Percentiles rank a stretch among this genome's conserved stretches.
Evolutionary conservation across 2,329 filamentous ascomycete genomes (phyloP).

Genomic region (Zarea fungicola): DNA sequence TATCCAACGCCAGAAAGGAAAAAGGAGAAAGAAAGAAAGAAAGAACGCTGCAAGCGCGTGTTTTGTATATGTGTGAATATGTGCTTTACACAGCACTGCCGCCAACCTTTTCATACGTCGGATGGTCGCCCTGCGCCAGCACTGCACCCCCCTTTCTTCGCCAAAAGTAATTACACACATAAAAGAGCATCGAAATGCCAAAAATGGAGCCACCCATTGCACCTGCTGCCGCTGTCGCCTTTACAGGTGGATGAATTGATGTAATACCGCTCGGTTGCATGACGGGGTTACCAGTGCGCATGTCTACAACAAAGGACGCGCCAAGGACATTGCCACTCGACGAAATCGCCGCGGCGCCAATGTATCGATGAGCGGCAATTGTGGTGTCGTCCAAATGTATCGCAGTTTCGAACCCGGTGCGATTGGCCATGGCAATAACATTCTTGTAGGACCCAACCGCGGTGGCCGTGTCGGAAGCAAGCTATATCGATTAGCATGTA

Average conservation of each 20-base stretch:
- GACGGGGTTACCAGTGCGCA: slow-evolving; percentile 21
- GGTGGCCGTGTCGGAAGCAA: slow-evolving; percentile 20
- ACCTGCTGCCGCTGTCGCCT: slow-evolving; percentile 10
- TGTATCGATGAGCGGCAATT: slow-evolving; percentile 17
- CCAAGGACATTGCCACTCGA: slow-evolving; percentile 21
- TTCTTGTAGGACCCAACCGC: slow-evolving; percentile 20
- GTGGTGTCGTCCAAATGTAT: slow-evolving; percentile 17
- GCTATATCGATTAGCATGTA: slow-evolving; percentile 18
- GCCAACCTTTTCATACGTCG: slow-evolving; percentile 10
- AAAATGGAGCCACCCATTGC: slow-evolving; percentile 15
- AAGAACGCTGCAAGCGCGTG: neutral
- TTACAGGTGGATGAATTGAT: slow-evolving; percentile 12
- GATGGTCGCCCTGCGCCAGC: neutral
- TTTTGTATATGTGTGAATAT: no score
- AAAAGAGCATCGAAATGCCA: slow-evolving; percentile 13
- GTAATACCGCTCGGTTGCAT: slow-evolving; percentile 19
- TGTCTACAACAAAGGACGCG: slow-evolving; percentile 23
- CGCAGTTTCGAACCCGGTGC: slow-evolving; percentile 24
- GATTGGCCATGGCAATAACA: slow-evolving; percentile 19
- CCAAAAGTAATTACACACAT: slow-evolving; percentile 14
- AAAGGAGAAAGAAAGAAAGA: neutral
- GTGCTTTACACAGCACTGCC: slow-evolving; percentile 1
- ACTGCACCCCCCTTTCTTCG: neutral
- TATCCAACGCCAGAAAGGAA: slow-evolving; percentile 10
- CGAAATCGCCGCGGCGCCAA: slow-evolving; percentile 22